A percentile compares a stretch with the other conserved stretches of the same genome.
Evolutionary conservation across 176 grass and related monocot species (phyloP).

Genomic region (Musa beccarii): DNA sequence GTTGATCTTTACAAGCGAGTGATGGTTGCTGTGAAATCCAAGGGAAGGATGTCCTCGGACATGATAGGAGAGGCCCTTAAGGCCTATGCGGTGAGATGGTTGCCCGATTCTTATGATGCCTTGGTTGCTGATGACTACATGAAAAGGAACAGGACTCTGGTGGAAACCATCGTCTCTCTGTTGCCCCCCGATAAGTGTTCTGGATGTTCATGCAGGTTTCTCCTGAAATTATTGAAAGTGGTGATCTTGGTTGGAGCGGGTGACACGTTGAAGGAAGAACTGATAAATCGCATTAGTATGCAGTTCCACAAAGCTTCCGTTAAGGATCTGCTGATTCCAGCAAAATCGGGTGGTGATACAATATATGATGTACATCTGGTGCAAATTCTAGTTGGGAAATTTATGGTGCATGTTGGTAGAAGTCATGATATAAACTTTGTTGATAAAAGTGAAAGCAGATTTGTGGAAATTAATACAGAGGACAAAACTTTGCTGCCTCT

Average conservation of each 20-base stretch:
- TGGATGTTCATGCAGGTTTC: slow-evolving; percentile 86
- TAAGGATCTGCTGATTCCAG: slow-evolving; percentile 69
- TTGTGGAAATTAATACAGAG: slow-evolving; percentile 56
- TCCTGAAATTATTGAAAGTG: slow-evolving; percentile 82
- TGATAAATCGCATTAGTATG: slow-evolving; percentile 56
- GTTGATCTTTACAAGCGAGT: slow-evolving; percentile 95
- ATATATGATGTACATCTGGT: slow-evolving; percentile 59
- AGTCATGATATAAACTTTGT: slow-evolving; percentile 38
- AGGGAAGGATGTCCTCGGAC: slow-evolving; percentile 82
- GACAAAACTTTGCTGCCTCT: slow-evolving; percentile 54
- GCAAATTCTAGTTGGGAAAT: slow-evolving; percentile 65
- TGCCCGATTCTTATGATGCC: slow-evolving; percentile 77
- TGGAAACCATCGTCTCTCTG: slow-evolving; percentile 80
- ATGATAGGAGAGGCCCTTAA: slow-evolving; percentile 81
- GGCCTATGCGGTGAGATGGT: slow-evolving; percentile 80
- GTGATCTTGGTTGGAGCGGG: slow-evolving; percentile 64
- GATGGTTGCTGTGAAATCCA: slow-evolving; percentile 85
- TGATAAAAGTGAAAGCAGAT: slow-evolving; percentile 52
- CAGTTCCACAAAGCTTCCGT: slow-evolving; percentile 78
- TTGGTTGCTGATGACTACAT: slow-evolving; percentile 69
- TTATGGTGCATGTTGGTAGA: slow-evolving; percentile 36
- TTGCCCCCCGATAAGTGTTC: slow-evolving; percentile 73
- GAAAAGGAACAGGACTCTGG: slow-evolving; percentile 65
- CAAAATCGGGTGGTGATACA: slow-evolving; percentile 26
- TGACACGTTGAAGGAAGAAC: slow-evolving; percentile 67